Base-by-base conservation (phyloP, 371 early-diverging fungal species). In the Mucor ambiguus region DNA sequence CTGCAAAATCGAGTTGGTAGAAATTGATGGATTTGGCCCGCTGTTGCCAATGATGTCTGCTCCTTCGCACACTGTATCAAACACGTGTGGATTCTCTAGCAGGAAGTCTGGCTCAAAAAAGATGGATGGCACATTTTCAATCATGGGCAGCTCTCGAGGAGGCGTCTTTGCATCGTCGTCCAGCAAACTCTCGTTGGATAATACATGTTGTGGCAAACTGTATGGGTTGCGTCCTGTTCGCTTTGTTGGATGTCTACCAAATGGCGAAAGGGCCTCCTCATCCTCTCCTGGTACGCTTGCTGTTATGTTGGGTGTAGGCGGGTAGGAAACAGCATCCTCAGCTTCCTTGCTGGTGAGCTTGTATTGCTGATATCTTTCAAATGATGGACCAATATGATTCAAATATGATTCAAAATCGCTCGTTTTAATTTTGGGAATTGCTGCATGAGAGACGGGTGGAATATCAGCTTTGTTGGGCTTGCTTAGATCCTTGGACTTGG, bases 71-170 rank as follows among this genome's bases (percentile, higher is more conserved):
- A 94, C 95, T n/a, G 81, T 82, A 56, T 91, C 91, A 78, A 96
- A 98, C 3, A 89, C 92, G 32, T 91, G 83, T 33, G 97, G 96
- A 65, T 94, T 90, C 70, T 92, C 90, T 12, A 98, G 86, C 37
- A 89, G 88, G 66, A 98, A 98, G 38, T 86, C 84, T 12, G 88
- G 82, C 24, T 92, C 87, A 57, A 96, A 93, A 78, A 95, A 98
- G 58, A 97, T 85, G 5, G 86, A 60, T 7, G 98, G 98, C 0
- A 98, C 91, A 6, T 89, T 90, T 63, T 88, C 89, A 5, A 96
- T 78, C 63, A 89, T 86, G 0, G 89, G 92, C 22, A 89, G 61
- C 55, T 84, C 85, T 22, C 71, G 68, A n/a, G 68, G 71, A n/a
- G 71, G 68, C 18, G 75, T 60, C 33, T 71, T 61, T 20, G 72